phyloP scores from a whole-genome alignment of 2,329 filamentous ascomycete species.

The Cytospora leucostoma region DNA sequence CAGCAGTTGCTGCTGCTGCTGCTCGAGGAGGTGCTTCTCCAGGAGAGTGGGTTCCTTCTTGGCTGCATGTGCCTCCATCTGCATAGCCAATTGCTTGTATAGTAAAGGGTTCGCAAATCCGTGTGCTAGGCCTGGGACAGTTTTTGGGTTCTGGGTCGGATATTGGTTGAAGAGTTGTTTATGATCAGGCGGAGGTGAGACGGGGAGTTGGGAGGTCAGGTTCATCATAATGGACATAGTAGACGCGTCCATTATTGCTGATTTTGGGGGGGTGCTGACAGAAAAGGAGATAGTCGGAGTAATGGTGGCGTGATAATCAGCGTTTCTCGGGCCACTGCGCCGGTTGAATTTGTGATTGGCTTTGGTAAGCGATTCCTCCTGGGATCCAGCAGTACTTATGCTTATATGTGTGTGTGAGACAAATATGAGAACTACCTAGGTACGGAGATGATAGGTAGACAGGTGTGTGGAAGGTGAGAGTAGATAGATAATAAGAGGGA shows the following conservation, averaged over 20 bases:
- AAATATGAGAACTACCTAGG: conserved; percentile 4
- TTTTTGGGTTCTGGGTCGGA: conserved; percentile 17
- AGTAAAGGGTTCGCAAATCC: conserved; percentile 26
- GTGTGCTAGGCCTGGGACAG: conserved; percentile 9
- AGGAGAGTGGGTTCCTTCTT: conserved; percentile 26
- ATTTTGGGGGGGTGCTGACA: conserved; percentile 2
- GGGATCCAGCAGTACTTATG: not conserved
- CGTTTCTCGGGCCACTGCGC: conserved; percentile 26
- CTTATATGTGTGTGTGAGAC: conserved; percentile 4
- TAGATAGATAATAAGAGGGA: conserved; percentile 1
- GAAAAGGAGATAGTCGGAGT: conserved; percentile 21
- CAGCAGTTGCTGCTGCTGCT: conserved; percentile 18
- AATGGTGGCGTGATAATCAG: conserved; percentile 26
- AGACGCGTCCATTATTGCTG: conserved; percentile 21
- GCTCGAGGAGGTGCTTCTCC: conserved; percentile 25
- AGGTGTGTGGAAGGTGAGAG: not conserved
- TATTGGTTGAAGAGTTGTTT: conserved; percentile 36
- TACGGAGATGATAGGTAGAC: conserved; percentile 6
- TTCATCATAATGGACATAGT: conserved; percentile 26
- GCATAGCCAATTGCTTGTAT: conserved; percentile 31
- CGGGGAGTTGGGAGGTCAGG: conserved; percentile 36
- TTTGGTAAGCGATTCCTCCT: conserved; percentile 12
- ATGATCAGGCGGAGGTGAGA: conserved; percentile 44
- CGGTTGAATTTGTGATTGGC: conserved; percentile 11
- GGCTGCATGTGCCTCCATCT: conserved; percentile 27